Evolutionary conservation across 768 basidiomycete genomes (phyloP).

Genomic region (Russula sp.): DNA sequence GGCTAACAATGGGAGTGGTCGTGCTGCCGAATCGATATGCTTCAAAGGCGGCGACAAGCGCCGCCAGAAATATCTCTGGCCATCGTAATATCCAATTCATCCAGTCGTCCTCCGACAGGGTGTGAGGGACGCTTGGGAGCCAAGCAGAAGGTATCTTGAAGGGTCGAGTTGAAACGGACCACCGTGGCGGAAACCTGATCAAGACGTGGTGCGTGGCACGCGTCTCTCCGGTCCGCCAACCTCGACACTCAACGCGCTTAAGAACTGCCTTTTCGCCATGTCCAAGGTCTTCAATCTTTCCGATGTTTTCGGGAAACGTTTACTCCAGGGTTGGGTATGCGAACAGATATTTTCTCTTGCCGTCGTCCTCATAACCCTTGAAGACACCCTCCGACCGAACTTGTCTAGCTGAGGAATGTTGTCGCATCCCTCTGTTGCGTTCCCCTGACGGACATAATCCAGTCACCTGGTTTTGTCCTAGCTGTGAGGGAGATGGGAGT

Average conservation of each 20-base stretch:
- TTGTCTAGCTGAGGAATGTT: slow-evolving; percentile 50
- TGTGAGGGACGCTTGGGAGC: background rate
- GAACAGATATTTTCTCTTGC: background rate
- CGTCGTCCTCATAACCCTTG: slow-evolving; percentile 34
- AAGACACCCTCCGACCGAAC: slow-evolving; percentile 44
- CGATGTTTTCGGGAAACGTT: slow-evolving; percentile 47
- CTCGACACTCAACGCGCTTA: no score
- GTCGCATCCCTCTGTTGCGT: slow-evolving; percentile 60
- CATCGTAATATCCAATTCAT: slow-evolving; percentile 42
- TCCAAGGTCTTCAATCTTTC: slow-evolving; percentile 49
- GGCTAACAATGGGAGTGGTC: slow-evolving; percentile 3
- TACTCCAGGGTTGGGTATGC: slow-evolving; percentile 21
- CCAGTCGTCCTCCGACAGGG: slow-evolving; percentile 3
- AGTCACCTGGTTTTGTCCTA: slow-evolving; percentile 50
- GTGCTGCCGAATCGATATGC: slow-evolving; percentile 18
- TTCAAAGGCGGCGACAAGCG: slow-evolving; percentile 35
- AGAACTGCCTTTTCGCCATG: slow-evolving; percentile 30
- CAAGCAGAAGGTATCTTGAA: background rate
- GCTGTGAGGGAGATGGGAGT: slow-evolving; percentile 42
- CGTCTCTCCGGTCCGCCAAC: no score
- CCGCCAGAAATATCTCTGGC: slow-evolving; percentile 41
- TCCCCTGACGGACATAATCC: slow-evolving; percentile 50
- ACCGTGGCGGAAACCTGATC: background rate
- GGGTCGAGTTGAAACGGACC: background rate
- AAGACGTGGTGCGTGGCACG: background rate